Evolutionary conservation across 805 yeast genomes (phyloP).

Genomic region (Lipomyces sp.): DNA sequence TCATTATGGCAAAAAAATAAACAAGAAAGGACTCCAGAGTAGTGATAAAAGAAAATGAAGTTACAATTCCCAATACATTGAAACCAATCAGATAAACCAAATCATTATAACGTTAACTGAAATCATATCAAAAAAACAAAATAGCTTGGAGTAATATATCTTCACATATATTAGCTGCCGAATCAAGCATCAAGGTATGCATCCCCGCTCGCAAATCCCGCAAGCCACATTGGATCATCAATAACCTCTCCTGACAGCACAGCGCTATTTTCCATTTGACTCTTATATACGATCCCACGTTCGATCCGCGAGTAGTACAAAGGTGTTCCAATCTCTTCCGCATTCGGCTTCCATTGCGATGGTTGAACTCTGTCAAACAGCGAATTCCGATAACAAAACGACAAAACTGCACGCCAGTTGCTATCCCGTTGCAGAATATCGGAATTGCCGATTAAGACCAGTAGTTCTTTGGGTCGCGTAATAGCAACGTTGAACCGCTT

Average conservation of each 20-base stretch:
- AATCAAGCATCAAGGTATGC: slow-evolving; percentile 7
- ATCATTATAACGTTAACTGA: no score
- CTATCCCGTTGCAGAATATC: slow-evolving; percentile 28
- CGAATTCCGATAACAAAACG: slow-evolving; percentile 28
- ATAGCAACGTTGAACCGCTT: slow-evolving; percentile 52
- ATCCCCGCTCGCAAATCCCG: slow-evolving; percentile 31
- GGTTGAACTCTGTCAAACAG: slow-evolving; percentile 19
- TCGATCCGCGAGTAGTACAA: slow-evolving; percentile 28
- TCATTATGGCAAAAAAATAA: no score
- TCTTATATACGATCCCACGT: slow-evolving; percentile 15
- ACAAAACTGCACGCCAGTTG: slow-evolving; percentile 33
- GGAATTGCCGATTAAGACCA: slow-evolving; percentile 54
- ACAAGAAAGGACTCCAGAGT: no score
- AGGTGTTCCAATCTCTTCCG: slow-evolving; percentile 31
- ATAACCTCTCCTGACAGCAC: slow-evolving; percentile 10
- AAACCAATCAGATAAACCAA: no score
- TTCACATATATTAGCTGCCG: background rate
- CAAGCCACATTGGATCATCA: slow-evolving; percentile 36
- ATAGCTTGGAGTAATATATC: background rate
- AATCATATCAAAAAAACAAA: no score
- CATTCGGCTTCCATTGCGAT: slow-evolving; percentile 23
- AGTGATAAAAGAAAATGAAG: no score
- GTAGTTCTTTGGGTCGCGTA: slow-evolving; percentile 53
- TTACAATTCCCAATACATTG: no score
- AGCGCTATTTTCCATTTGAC: background rate